phyloP scores from a whole-genome alignment of 331 rosid species.

The Malus hybrid region DNA sequence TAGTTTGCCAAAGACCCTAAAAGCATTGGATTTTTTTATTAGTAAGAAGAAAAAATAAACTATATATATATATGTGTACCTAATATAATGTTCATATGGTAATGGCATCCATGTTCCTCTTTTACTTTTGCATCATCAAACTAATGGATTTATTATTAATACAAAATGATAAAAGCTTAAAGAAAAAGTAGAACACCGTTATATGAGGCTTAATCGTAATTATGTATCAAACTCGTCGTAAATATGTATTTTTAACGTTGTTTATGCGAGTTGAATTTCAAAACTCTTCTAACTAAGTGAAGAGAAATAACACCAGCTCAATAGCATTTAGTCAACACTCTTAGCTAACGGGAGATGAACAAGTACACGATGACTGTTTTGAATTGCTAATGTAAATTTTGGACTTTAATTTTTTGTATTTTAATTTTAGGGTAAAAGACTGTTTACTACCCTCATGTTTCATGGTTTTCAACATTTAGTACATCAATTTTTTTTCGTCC shows the following conservation, averaged over 20 bases:
- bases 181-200: not conserved
- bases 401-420: too few relatives aligned
- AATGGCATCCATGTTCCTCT: conserved; percentile 10
- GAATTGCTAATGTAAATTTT: not conserved
- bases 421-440: too few relatives aligned
- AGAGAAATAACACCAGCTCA: not conserved
- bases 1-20: not conserved
- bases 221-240: too few relatives aligned
- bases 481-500: too few relatives aligned
- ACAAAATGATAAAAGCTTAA: not conserved
- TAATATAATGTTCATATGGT: not conserved
- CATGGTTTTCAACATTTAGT: too few relatives aligned
- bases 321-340: too few relatives aligned
- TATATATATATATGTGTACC: not conserved
- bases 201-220: not conserved
- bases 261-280: too few relatives aligned
- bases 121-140: not conserved
- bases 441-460: too few relatives aligned
- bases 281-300: too few relatives aligned
- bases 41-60: not conserved
- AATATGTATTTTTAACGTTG: too few relatives aligned
- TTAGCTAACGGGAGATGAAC: too few relatives aligned
- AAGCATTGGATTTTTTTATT: not conserved
- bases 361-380: too few relatives aligned
- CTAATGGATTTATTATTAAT: not conserved